Conservation (phyloP, 257 asterid species). For the Fraxinus excelsior region DNA sequence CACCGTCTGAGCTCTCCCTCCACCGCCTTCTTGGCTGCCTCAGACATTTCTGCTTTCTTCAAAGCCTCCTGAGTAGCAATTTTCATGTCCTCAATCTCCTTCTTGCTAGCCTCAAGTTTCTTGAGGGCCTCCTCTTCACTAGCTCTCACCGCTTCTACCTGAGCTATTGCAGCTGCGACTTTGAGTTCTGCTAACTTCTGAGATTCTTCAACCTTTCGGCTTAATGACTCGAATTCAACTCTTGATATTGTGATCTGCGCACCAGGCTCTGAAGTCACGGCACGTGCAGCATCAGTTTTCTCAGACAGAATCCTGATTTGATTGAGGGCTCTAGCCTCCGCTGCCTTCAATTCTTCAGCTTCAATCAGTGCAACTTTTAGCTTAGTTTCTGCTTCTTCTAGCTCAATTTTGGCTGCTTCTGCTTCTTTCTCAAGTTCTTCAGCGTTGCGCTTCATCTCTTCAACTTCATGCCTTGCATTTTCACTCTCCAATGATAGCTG, state of each 20-base stretch:
- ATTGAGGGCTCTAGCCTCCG: conserved; percentile 65
- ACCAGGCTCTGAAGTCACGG: conserved; percentile 66
- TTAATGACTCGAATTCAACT: conserved; percentile 71
- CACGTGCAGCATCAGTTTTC: conserved; percentile 64
- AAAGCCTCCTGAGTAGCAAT: conserved; percentile 65
- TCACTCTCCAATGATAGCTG: conserved; percentile 62
- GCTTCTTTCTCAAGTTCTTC: conserved; percentile 67
- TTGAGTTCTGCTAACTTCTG: conserved; percentile 68
- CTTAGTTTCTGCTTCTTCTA: conserved; percentile 71
- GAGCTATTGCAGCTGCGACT: conserved; percentile 90
- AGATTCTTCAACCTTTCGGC: conserved; percentile 74
- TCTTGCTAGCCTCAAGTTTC: conserved; percentile 56
- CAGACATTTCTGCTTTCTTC: conserved; percentile 88
- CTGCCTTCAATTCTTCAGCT: conserved; percentile 83
- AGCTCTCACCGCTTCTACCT: conserved; percentile 84
- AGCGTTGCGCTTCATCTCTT: conserved; percentile 66
- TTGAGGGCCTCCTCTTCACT: conserved; percentile 75
- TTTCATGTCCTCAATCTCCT: conserved; percentile 69
- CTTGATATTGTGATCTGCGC: conserved; percentile 70
- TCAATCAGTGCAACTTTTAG: conserved; percentile 50
- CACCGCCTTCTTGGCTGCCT: conserved; percentile 86
- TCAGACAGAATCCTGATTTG: conserved; percentile 71
- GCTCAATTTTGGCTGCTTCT: conserved; percentile 50
- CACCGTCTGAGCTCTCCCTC: conserved; percentile 91
- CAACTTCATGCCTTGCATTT: conserved; percentile 54